A percentile compares a stretch with the other conserved stretches of the same genome.
These are phyloP conservation scores for Alternaria solani DNA, from an alignment of 2,329 filamentous ascomycete species.

Conservation along the genomic window DNA sequence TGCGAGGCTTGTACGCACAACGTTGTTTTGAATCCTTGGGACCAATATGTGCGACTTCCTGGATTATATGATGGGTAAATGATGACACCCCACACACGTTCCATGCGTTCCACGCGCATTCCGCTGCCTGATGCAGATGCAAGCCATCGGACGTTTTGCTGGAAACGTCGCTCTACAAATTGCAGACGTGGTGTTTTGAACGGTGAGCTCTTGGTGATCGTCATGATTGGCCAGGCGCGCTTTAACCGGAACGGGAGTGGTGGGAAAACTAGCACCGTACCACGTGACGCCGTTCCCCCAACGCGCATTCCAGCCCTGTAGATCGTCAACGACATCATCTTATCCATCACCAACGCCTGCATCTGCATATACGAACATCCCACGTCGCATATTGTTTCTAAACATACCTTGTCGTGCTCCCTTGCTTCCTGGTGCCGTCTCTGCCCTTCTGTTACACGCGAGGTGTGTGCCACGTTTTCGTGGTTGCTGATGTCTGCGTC, in stretches of 20 bases:
- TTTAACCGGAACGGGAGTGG: constrained; percentile 27
- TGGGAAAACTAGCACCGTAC: constrained; percentile 16
- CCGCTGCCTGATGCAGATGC: constrained; percentile 7
- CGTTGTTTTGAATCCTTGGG: background rate
- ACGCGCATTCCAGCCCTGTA: background rate
- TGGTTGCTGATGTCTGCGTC: constrained; percentile 15
- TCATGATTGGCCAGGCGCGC: constrained; percentile 11
- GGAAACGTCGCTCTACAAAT: constrained; percentile 7
- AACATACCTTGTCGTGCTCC: constrained; percentile 12
- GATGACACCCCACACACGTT: background rate
- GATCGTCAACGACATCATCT: constrained; percentile 8
- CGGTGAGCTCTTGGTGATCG: constrained; percentile 1
- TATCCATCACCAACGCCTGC: constrained; percentile 13
- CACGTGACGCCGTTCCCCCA: constrained; percentile 25
- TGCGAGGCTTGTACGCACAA: constrained; percentile 5
- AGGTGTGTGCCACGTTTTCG: constrained; percentile 17
- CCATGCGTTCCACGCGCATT: background rate
- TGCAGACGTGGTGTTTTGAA: constrained; percentile 11
- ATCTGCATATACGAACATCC: constrained; percentile 4
- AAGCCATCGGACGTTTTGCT: constrained; percentile 10
- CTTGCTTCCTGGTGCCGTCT: background rate
- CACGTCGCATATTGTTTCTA: constrained; percentile 4
- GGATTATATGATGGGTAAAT: constrained; percentile 12
- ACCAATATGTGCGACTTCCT: constrained; percentile 8
- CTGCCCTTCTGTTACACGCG: constrained; percentile 12